Percentiles rank a stretch among this genome's conserved stretches.
phyloP scores from a whole-genome alignment of 163 green algal genomes.

The Chlamydomonas reinhardtii region DNA sequence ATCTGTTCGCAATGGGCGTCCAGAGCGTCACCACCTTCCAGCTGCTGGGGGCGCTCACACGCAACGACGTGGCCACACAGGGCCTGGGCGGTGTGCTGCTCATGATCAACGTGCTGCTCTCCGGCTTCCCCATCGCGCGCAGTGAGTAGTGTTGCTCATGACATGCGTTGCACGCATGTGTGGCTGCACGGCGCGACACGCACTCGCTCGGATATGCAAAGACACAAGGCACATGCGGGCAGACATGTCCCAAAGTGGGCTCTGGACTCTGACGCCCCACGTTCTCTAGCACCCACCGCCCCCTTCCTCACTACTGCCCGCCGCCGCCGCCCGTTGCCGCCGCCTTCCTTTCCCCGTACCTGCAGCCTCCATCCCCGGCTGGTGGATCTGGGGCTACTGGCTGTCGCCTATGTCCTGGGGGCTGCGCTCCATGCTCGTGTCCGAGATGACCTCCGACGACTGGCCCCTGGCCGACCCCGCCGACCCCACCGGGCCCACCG shows the following conservation, averaged over 20 bases:
- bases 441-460: constrained; percentile 73
- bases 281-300: too few relatives aligned
- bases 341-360: too few relatives aligned
- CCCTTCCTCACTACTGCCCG: too few relatives aligned
- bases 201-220: too few relatives aligned
- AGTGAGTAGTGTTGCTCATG: not conserved
- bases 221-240: too few relatives aligned
- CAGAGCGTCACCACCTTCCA: not conserved
- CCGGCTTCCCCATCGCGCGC: constrained; percentile 31
- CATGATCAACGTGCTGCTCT: not conserved
- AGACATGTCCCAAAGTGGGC: too few relatives aligned
- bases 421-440: constrained; percentile 72
- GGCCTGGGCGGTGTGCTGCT: constrained; percentile 5
- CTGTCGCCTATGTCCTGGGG: constrained; percentile 72
- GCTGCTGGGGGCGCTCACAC: not conserved
- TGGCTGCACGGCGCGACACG: too few relatives aligned
- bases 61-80: not conserved
- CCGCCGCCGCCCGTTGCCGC: too few relatives aligned
- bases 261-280: too few relatives aligned
- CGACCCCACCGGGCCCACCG: not conserved
- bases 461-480: constrained; percentile 32
- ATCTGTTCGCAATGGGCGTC: too few relatives aligned
- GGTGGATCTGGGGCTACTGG: constrained; percentile 77
- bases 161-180: not conserved
- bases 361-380: constrained; percentile 43